Base-by-base conservation (phyloP, 768 basidiomycete species). In the Collybiopsis luxurians region DNA sequence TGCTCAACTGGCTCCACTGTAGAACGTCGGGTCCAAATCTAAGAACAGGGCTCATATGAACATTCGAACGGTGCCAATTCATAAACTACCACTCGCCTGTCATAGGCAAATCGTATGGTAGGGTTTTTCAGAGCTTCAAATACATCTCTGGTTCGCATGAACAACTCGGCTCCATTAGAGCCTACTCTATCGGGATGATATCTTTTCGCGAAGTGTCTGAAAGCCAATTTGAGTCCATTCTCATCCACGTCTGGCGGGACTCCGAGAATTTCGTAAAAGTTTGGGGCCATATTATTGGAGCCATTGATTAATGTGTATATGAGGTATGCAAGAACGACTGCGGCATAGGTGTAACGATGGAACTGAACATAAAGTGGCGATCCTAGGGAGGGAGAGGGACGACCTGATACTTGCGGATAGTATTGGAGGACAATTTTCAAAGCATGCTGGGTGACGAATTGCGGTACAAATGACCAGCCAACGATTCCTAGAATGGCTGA, bases 71-170 rank as follows among this genome's bases (percentile, higher is more conserved):
- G 34, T 38, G 11, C 21, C 28, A 31, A 38, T 19, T 24, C 24
- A 49, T n/a, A 49, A 28, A 7, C 36, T 38, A 47, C 0, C 19
- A 67, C 81, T 52, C 62, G 90, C 87, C 91, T 79, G 64, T 95
- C 92, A 67, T 95, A 95, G 0, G 91, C 92, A 73, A 92, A 94
- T 48, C 92, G 71, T 44, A 84, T 84, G 9, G 81, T 76, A 2
- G 92, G 92, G 61, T 91, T 79, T 67, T 86, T 90, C 26, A 95
- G 69, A 1, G 87, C 85, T 60, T 95, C 91, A 60, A 84, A 93
- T 31, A 84, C 89, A 64, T 86, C 82, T 57, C 90, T 73, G 4
- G 89, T 84, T 45, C 73, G 68, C 47, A 92, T 88, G 65, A 95
- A 95, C 26, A 83, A 53, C 12, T 76, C 76, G 60, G 85, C 86